phyloP scores from a whole-genome alignment of 2,329 filamentous ascomycete species.

The Byssochlamys sp. region DNA sequence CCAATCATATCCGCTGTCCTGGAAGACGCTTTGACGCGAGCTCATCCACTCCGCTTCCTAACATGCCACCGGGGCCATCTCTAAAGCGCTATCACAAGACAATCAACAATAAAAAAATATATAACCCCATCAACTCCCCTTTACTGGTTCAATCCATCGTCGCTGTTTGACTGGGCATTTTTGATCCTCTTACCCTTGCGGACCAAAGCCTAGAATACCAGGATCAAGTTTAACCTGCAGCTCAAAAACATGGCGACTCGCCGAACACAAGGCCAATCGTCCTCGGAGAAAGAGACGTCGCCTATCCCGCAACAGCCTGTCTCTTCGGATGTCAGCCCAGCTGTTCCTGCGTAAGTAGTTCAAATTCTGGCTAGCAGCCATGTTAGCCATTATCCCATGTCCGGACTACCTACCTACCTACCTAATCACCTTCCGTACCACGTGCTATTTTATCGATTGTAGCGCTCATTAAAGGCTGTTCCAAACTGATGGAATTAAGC shows the following conservation, averaged over 20 bases:
- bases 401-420: too few relatives aligned
- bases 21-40: background rate
- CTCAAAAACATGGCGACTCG: slow-evolving; percentile 21
- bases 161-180: background rate
- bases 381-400: too few relatives aligned
- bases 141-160: background rate
- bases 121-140: background rate
- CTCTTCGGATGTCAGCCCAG: slow-evolving; percentile 67
- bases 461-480: background rate
- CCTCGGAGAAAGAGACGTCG: slow-evolving; percentile 18
- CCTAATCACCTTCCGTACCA: background rate
- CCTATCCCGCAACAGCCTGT: slow-evolving; percentile 33
- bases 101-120: background rate
- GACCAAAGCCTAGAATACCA: background rate
- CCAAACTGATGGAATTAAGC: background rate
- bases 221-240: background rate
- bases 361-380: too few relatives aligned
- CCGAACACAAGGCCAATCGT: slow-evolving; percentile 21
- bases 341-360: slow-evolving; percentile 63
- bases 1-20: too few relatives aligned
- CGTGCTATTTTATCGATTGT: background rate
- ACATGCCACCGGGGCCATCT: background rate
- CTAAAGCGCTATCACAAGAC: background rate
- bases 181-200: background rate
- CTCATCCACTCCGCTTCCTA: background rate